Base-by-base conservation (phyloP, 148 eudicot species). In the Camellia japonica region DNA sequence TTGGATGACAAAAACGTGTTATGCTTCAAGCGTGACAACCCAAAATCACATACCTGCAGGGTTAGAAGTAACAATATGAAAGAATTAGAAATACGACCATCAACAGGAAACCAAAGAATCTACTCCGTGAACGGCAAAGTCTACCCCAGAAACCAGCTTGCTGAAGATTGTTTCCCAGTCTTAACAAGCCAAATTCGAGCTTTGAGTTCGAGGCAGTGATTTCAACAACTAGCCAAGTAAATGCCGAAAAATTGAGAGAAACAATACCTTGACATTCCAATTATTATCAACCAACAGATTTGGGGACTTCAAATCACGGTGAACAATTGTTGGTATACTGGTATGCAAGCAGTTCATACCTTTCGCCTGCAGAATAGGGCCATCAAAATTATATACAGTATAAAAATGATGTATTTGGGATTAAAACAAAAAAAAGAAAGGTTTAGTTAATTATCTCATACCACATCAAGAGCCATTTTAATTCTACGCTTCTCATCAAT, bases 401-500 rank as follows among this genome's bases (percentile, higher is more conserved):
- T 7, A 51, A 80, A 43, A 60, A 76, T 56, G 51, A 41, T 3
- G 61, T 6, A 63, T 8, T 20, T 44, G 11, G 47, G 42, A 20
- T 38, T 30, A 1, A 30, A 30, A 30, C 38, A 30, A 1, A 30
- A 30, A 30, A 30, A 15, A 42, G 61, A 61, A 77, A 43, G 14
- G 76, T 58, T 56, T 30, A 52, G 46, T 16, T 23, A 12, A 73
- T 9, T 42, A 61, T 47, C 47, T 47, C 92, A 80, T 91, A 97
- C 99, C 99, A 97, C 99, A 87, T 97, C 99, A 76, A 97, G 95
- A 56, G 99, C 99, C 99, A 97, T 97, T 87, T 86, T 94, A 73
- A 97, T 88, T 86, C 99, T 87, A 66, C 93, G 90, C 90, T 87
- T 92, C 84, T 97, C 99, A 75, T 97, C 99, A 85, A 94, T 90